A percentile compares a stretch with the other conserved stretches of the same genome.
Conservation (phyloP, 2,329 filamentous ascomycete genomes). For the Lecanicillium sp. region DNA sequence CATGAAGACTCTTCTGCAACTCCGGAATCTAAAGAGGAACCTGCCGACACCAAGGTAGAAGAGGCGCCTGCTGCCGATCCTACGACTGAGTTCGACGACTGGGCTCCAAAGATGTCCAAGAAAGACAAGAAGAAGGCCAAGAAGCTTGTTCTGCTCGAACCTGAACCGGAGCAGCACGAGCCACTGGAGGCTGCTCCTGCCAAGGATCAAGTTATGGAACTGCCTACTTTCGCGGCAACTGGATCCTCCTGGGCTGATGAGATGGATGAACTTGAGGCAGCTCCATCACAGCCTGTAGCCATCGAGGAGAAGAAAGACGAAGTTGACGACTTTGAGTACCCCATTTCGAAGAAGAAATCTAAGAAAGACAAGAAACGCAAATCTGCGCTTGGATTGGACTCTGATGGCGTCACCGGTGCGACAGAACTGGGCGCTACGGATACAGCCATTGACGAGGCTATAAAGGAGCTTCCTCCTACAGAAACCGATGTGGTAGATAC, state of each 20-base stretch:
- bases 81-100: conserved; percentile 2
- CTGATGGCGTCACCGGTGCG: conserved; percentile 1
- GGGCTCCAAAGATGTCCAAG: conserved; percentile 17
- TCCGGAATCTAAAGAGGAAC: neutral
- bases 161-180: conserved; percentile 2
- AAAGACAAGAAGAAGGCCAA: conserved; percentile 29
- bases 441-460: neutral
- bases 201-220: conserved; percentile 3
- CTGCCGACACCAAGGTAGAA: neutral
- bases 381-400: conserved; percentile 7
- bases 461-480: neutral
- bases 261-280: conserved; percentile 4
- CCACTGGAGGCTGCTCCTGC: neutral
- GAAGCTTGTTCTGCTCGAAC: conserved; percentile 17
- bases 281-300: neutral
- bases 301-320: neutral
- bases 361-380: conserved; percentile 28
- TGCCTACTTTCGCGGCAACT: neutral
- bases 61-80: neutral
- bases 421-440: conserved; percentile 2
- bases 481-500: neutral
- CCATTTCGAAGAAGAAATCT: conserved; percentile 21
- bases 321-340: conserved; percentile 1
- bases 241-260: conserved; percentile 12
- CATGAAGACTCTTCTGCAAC: too few relatives aligned